Evolutionary conservation across 116 monocot genomes (phyloP), one percentile per base, ranked within the genome.

Genomic region (Papilionanthe hybrid): DNA sequence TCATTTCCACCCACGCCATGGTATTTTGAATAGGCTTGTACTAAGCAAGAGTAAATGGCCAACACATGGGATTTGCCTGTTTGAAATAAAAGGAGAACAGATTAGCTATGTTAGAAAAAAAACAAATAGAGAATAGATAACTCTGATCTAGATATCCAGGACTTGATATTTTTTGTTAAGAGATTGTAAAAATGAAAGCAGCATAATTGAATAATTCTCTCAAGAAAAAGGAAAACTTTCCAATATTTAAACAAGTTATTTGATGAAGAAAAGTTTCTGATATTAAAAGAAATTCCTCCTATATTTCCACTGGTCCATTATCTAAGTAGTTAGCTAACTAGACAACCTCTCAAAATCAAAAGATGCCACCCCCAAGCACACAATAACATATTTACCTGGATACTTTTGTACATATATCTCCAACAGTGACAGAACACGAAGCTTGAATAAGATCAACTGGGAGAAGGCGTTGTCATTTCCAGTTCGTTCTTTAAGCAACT

Each of bases 321-420:
- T 17, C 15, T 53, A 53, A 15, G 13, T 15, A 17, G 2, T 17
- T 53, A 17, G 15, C 17, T 17, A 53, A 17, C 65, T 65, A 65
- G 27, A 65, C 1, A 23, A 65, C 27, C 28, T 65, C 27, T 60
- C 2, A 32, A 72, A 17, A 17, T 48, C 63, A 72, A 79, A 11
- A 79, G 5, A 55, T 53, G 53, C 53, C 53, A 18, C 53, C 1
- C 53, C 53, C 53, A 53, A 15, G 53, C 18, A 53, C 15, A 18
- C 18, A 55, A 53, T 18, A 41, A 72, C 72, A 37, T 22, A 15
- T 71, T 15, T 88, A 97, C 97, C 97, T 82, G 91, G 83, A 77
- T 98, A 90, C 53, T 81, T 93, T 2, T 92, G 94, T 55, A 98
- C 72, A 84, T 87, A 98, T 48, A 98, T 91, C 75, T 98, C 94